Percentiles rank a stretch among this genome's conserved stretches.
These are phyloP conservation scores for Collybia sp. DNA, from an alignment of 768 basidiomycete genomes.

Conservation along the genomic window DNA sequence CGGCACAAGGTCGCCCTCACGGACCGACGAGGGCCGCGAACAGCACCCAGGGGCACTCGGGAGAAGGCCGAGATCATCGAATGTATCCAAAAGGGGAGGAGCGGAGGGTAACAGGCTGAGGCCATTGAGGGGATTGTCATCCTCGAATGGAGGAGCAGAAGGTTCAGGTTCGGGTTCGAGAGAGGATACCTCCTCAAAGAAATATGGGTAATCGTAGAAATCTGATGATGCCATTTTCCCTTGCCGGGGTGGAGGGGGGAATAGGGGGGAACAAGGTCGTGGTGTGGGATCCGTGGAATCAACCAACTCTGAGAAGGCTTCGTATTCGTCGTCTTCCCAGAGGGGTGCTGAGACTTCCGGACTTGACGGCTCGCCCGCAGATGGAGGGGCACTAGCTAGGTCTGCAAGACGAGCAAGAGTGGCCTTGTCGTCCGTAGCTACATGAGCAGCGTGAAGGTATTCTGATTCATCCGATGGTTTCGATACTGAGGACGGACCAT, in stretches of 20 bases:
- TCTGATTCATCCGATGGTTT: slow-evolving; percentile 5
- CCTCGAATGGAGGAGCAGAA: slow-evolving; percentile 45
- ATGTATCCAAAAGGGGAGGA: slow-evolving; percentile 28
- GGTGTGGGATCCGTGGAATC: slow-evolving; percentile 6
- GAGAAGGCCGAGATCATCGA: slow-evolving; percentile 2
- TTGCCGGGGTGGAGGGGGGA: slow-evolving; percentile 42
- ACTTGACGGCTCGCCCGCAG: slow-evolving; percentile 9
- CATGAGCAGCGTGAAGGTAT: slow-evolving; percentile 38
- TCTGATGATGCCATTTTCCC: slow-evolving; percentile 32
- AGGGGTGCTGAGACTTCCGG: slow-evolving; percentile 41
- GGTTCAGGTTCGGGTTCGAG: slow-evolving; percentile 32
- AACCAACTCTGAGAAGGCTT: slow-evolving; percentile 19
- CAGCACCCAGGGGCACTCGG: slow-evolving; percentile 17
- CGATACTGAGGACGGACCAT: slow-evolving; percentile 11
- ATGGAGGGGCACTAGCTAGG: slow-evolving; percentile 48
- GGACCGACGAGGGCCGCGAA: slow-evolving; percentile 3
- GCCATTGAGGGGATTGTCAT: slow-evolving; percentile 24
- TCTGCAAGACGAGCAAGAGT: slow-evolving; percentile 48
- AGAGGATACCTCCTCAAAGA: slow-evolving; percentile 29
- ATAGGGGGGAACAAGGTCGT: slow-evolving; percentile 21
- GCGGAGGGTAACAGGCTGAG: slow-evolving; percentile 41
- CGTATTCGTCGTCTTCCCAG: slow-evolving; percentile 47
- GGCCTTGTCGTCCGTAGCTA: slow-evolving; percentile 63
- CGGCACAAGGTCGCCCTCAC: slow-evolving; percentile 8
- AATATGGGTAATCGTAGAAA: slow-evolving; percentile 35